A percentile compares a stretch with the other conserved stretches of the same genome.
These are phyloP conservation scores for Solanum verrucosum DNA, from an alignment of 257 asterid species.

Conservation along the genomic window DNA sequence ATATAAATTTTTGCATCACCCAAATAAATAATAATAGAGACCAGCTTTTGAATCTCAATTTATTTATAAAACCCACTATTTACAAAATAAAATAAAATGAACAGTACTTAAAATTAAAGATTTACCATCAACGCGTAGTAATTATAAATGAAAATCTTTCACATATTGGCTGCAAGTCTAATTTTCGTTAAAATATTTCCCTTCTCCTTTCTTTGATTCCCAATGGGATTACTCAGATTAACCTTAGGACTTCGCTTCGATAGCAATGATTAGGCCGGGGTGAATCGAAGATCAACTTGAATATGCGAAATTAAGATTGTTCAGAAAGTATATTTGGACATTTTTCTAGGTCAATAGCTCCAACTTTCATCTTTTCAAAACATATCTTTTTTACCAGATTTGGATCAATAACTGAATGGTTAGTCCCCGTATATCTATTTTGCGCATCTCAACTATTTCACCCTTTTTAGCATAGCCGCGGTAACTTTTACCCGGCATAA, in stretches of 20 bases:
- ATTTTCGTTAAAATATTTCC: background rate
- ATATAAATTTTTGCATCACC: background rate
- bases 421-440: background rate
- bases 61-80: background rate
- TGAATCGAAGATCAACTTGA: background rate
- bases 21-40: background rate
- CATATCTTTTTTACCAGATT: background rate
- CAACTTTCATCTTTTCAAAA: background rate
- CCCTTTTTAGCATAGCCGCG: background rate
- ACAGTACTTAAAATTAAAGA: background rate
- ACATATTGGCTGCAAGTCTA: background rate
- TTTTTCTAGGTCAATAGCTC: background rate
- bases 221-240: background rate
- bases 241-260: background rate
- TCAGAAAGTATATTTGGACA: background rate
- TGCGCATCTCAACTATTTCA: background rate
- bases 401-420: background rate
- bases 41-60: background rate
- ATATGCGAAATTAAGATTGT: background rate
- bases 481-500: background rate
- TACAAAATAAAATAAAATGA: conserved; percentile 6
- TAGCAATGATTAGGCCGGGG: background rate
- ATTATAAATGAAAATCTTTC: background rate
- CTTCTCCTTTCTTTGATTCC: background rate
- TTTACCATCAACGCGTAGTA: background rate